These are phyloP conservation scores for Pichia terricola DNA, from an alignment of 1,139 yeast species.

Conservation along the genomic window DNA sequence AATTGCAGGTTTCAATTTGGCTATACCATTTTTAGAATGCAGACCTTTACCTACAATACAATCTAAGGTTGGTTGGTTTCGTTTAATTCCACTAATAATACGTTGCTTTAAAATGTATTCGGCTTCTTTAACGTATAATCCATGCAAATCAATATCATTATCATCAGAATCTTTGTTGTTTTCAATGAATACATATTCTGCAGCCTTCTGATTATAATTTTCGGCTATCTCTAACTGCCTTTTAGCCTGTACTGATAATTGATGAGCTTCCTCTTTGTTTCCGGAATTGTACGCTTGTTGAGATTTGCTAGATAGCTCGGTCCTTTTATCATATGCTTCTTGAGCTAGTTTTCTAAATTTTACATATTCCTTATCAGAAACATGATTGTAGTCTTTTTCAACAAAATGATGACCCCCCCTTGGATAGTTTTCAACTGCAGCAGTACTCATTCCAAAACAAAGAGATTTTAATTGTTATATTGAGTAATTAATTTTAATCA, in stretches of 20 bases:
- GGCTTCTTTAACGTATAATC: constrained; percentile 84
- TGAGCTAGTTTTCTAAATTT: constrained; percentile 62
- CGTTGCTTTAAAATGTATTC: constrained; percentile 65
- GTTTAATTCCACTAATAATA: constrained; percentile 52
- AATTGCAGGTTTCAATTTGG: constrained; percentile 85
- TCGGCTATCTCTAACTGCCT: constrained; percentile 54
- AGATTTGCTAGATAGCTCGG: constrained; percentile 53
- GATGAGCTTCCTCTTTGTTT: constrained; percentile 63
- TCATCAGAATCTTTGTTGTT: constrained; percentile 77
- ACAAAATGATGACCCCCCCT: background rate
- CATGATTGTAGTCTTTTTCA: constrained; percentile 55
- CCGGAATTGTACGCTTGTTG: constrained; percentile 71
- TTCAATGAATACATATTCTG: constrained; percentile 80
- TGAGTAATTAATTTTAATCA: no score
- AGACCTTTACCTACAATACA: constrained; percentile 94
- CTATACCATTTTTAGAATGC: constrained; percentile 73
- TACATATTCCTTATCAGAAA: constrained; percentile 56
- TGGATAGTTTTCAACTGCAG: background rate
- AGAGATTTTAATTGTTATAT: no score
- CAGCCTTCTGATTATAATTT: constrained; percentile 66
- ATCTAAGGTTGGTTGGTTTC: constrained; percentile 45
- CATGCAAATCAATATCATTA: constrained; percentile 90
- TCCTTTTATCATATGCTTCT: constrained; percentile 48
- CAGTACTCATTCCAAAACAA: background rate
- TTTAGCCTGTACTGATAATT: constrained; percentile 62